phyloP scores from a whole-genome alignment of 2,329 filamentous ascomycete species.

The Aspergillus persii region DNA sequence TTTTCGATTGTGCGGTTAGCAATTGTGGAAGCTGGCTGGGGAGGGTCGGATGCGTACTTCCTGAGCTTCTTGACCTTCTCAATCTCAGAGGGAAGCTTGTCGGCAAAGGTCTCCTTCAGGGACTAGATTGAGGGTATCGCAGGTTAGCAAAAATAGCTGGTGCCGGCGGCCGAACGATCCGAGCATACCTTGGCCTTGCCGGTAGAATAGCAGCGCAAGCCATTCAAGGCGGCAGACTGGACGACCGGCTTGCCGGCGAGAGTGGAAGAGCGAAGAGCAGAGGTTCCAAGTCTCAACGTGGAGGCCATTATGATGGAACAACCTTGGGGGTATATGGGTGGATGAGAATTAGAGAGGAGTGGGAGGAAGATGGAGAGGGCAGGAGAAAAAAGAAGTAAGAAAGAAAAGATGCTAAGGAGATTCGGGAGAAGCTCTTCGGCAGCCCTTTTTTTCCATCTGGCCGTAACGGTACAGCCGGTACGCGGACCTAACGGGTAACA shows the following conservation, averaged over 20 bases:
- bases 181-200: conserved; percentile 72
- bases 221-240: conserved; percentile 72
- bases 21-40: conserved; percentile 1
- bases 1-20: conserved; percentile 19
- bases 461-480: conserved; percentile 36
- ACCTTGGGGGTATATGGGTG: conserved; percentile 26
- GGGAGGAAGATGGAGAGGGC: conserved; percentile 24
- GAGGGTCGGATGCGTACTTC: conserved; percentile 63
- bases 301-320: conserved; percentile 69
- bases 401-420: conserved; percentile 16
- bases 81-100: conserved; percentile 91
- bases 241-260: conserved; percentile 65
- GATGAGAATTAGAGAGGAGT: conserved; percentile 33
- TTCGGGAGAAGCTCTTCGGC: conserved; percentile 33
- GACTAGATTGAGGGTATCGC: conserved; percentile 57
- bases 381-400: conserved; percentile 34
- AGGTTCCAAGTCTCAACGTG: conserved; percentile 75
- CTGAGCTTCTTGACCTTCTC: conserved; percentile 99
- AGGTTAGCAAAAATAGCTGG: conserved; percentile 25
- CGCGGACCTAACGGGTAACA: conserved; percentile 23
- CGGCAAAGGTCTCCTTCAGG: conserved; percentile 97
- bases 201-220: conserved; percentile 85
- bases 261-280: conserved; percentile 76
- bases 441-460: conserved; percentile 32
- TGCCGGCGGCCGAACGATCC: conserved; percentile 23